Base-by-base conservation (phyloP, 345 rosid genomes). In the Leavenworthia alabamica region DNA sequence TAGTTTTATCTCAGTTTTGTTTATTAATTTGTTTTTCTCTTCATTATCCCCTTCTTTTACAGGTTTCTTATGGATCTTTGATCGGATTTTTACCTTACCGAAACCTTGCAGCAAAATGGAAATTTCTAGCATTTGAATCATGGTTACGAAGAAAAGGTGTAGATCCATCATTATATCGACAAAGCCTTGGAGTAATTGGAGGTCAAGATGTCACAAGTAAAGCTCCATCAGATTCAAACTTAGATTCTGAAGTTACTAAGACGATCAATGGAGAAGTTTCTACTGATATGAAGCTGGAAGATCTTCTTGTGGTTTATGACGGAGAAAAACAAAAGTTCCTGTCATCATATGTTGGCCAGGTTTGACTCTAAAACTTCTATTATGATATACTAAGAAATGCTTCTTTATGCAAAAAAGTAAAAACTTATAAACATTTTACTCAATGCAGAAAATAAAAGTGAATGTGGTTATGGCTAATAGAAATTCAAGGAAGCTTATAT, bases 81-180 rank as follows among this genome's bases (percentile, higher is more conserved):
- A 75, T 87, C 12, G 97, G 99, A 28, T 81, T 85, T 80, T 75
- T 93, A 64, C 99, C 97, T 26, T 89, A 84, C 69, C 86, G 94
- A 32, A 81, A 86, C 75, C 94, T 93, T 31, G 79, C 80, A 50
- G 76, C 87, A 67, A 89, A 70, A 66, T 82, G 85, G 89, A 89
- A 89, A 68, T 93, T 89, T 76, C 70, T 86, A 42, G 94, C 95
- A 33, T 87, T 93, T 70, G 99, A 93, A 67, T 79, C 97, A 72
- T 93, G 99, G 99, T 63, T 89, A 82, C 77, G 85, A 65, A 79
- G 73, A 75, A 93, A 86, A 58, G 99, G 97, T 49, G 74, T 93
- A 51, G 94, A 89, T 53, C 99, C 96, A 70, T 81, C 88, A 27
- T 46, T 53, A 47, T 85, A 85, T 75, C 79, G 73, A 79, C 85